Conservation (phyloP, 164 flowering plant genomes). For the Saururus chinensis region DNA sequence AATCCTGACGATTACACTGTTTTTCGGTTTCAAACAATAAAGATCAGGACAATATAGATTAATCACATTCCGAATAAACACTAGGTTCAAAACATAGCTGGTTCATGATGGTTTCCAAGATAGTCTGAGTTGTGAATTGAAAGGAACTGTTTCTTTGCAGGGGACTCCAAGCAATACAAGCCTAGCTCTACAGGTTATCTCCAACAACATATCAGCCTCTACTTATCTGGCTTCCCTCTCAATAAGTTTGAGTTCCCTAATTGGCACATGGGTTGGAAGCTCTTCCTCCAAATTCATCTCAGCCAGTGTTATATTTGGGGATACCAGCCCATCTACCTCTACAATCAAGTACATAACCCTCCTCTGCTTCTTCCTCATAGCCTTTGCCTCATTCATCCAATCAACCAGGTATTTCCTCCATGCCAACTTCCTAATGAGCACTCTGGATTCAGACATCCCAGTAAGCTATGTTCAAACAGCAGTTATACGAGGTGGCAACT, state of each 20-base stretch:
- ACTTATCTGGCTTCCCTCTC: conserved; percentile 40
- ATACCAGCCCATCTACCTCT: conserved; percentile 30
- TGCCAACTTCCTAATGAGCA: conserved; percentile 52
- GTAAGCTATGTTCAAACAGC: conserved; percentile 26
- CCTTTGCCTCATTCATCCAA: conserved; percentile 51
- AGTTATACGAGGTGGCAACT: conserved; percentile 39
- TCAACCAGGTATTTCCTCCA: conserved; percentile 39
- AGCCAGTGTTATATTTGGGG: conserved; percentile 35
- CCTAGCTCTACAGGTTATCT: conserved; percentile 28
- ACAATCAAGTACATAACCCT: conserved; percentile 45
- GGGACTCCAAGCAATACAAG: conserved; percentile 24
- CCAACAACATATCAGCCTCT: conserved; percentile 41
- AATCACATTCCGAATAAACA: too few species aligned
- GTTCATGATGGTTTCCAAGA: too few species aligned
- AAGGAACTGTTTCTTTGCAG: conserved; percentile 15
- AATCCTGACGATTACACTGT: too few species aligned
- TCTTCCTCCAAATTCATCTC: conserved; percentile 25
- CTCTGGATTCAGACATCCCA: conserved; percentile 44
- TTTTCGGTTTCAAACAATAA: too few species aligned
- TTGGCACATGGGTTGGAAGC: conserved; percentile 59
- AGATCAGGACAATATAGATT: too few species aligned
- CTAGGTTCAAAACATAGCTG: too few species aligned
- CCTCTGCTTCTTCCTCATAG: conserved; percentile 43
- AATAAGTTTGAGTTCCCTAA: conserved; percentile 44
- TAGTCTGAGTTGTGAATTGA: background rate